Conservation (phyloP, 1,139 yeast species). For the Nadsonia starkeyi-henricii region DNA sequence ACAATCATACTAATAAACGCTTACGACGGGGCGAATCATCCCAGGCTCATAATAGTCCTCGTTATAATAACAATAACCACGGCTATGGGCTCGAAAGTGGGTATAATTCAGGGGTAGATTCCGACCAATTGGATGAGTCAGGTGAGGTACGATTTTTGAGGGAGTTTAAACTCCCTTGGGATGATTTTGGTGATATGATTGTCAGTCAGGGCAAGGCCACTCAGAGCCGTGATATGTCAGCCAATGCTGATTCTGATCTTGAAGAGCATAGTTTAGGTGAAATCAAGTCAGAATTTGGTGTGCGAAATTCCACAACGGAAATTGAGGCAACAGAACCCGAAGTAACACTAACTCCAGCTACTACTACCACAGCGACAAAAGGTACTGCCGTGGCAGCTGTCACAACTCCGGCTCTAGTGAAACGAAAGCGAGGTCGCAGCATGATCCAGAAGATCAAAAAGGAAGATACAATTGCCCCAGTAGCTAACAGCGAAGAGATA, state of each 20-base stretch:
- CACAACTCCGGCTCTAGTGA: background rate
- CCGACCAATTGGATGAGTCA: background rate
- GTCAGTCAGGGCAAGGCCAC: constrained; percentile 25
- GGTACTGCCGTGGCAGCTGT: constrained; percentile 1
- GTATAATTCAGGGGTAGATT: background rate
- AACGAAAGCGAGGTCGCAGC: background rate
- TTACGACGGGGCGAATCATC: background rate
- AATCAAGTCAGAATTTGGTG: too few species aligned
- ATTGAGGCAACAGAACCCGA: too few species aligned
- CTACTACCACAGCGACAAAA: background rate
- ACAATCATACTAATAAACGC: background rate
- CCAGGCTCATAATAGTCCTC: background rate
- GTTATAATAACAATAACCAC: constrained; percentile 3
- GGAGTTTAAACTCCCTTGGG: constrained; percentile 33
- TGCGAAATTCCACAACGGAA: too few species aligned
- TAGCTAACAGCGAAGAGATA: constrained; percentile 9
- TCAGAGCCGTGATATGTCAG: constrained; percentile 4
- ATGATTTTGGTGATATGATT: constrained; percentile 30
- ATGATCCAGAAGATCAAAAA: background rate
- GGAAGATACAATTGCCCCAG: constrained; percentile 4
- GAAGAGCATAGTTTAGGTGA: too few species aligned
- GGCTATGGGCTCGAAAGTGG: background rate
- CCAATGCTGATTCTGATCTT: constrained; percentile 8
- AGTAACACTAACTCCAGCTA: too few species aligned
- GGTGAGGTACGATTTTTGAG: background rate